These are phyloP conservation scores for Tolypocladium endophyticum DNA, from an alignment of 2,329 filamentous ascomycete genomes.

Conservation along the genomic window DNA sequence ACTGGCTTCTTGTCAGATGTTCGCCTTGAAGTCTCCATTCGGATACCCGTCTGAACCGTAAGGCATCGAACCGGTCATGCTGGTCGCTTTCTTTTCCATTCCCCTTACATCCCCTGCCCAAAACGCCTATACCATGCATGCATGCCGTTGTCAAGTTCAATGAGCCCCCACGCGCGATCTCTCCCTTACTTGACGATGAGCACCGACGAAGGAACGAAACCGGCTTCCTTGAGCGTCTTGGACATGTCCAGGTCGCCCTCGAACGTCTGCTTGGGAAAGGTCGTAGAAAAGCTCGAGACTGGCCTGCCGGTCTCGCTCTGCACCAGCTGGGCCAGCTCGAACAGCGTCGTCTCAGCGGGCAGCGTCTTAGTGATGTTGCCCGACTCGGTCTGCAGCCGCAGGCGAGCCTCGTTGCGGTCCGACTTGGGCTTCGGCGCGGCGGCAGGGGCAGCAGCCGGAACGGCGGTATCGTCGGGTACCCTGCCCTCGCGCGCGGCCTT, in stretches of 20 bases:
- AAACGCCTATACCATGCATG: neutral
- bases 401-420: constrained; percentile 67
- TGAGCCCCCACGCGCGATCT: neutral
- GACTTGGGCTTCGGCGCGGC: constrained; percentile 50
- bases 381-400: constrained; percentile 64
- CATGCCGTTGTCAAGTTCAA: neutral
- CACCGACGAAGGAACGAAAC: constrained; percentile 81
- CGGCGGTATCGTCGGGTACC: constrained; percentile 28
- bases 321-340: constrained; percentile 76
- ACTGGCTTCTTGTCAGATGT: constrained; percentile 9
- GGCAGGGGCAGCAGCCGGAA: constrained; percentile 28
- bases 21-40: neutral
- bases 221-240: constrained; percentile 86
- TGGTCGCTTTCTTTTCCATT: neutral
- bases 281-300: constrained; percentile 71
- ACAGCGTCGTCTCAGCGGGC: constrained; percentile 80
- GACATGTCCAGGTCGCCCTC: constrained; percentile 63
- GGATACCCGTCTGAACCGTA: neutral
- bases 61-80: neutral
- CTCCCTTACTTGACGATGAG: constrained; percentile 55
- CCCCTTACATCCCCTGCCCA: neutral
- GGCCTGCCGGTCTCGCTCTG: constrained; percentile 58
- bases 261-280: constrained; percentile 79
- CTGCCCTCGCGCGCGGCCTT: constrained; percentile 81
- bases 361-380: constrained; percentile 82